Conservation (phyloP, 1,139 yeast species). For the Scheffersomyces cryptocercus region DNA sequence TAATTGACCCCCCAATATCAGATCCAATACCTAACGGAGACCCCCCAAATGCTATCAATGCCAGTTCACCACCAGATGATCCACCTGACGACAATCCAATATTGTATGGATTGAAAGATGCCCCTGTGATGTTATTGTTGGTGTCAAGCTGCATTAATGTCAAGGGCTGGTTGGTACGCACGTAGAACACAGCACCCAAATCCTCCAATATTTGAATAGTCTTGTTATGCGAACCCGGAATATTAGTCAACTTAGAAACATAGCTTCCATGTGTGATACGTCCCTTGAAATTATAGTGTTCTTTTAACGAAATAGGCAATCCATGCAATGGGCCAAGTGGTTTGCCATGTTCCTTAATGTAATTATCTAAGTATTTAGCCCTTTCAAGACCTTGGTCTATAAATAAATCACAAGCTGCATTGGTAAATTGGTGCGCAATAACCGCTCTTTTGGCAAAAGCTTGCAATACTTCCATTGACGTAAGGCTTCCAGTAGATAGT, state of each 20-base stretch:
- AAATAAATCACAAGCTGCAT: too few relatives aligned
- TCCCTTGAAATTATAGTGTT: slow-evolving; percentile 14
- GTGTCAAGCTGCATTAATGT: slow-evolving; percentile 17
- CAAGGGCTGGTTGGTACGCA: slow-evolving; percentile 17
- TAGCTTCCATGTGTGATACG: slow-evolving; percentile 16
- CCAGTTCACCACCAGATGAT: slow-evolving; percentile 17
- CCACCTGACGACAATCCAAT: slow-evolving; percentile 16
- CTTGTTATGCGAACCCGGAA: slow-evolving; percentile 3
- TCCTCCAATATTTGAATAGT: slow-evolving; percentile 12
- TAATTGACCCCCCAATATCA: slow-evolving; percentile 35
- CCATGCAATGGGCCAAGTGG: too few relatives aligned
- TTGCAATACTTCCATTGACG: too few relatives aligned
- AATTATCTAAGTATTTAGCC: too few relatives aligned
- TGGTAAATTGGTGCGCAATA: too few relatives aligned
- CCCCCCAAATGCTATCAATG: slow-evolving; percentile 11
- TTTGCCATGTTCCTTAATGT: too few relatives aligned
- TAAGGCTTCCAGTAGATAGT: too few relatives aligned
- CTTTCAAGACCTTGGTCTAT: too few relatives aligned
- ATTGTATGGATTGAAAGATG: slow-evolving; percentile 13
- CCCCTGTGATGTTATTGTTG: slow-evolving; percentile 21
- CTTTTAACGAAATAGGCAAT: too few relatives aligned
- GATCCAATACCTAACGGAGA: slow-evolving; percentile 33
- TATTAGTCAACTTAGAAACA: slow-evolving; percentile 11
- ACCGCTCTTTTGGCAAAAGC: too few relatives aligned
- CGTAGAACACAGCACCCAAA: slow-evolving; percentile 17